These are phyloP conservation scores for Kodamaea leandrae DNA, from an alignment of 805 yeast species.

Conservation along the genomic window DNA sequence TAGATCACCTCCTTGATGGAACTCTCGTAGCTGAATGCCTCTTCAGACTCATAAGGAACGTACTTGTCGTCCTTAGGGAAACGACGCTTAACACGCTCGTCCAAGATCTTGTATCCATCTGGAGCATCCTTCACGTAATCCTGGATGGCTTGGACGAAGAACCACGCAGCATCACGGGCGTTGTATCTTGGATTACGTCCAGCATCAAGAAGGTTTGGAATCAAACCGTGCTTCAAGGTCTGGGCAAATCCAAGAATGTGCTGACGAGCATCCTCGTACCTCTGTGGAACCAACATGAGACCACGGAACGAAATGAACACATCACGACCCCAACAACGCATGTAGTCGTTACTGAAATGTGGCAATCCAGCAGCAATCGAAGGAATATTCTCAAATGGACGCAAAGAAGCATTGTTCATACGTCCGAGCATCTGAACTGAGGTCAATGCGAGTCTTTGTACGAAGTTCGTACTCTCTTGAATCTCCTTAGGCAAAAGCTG, in stretches of 20 bases:
- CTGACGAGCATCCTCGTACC: constrained; percentile 72
- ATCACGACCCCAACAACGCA: constrained; percentile 99
- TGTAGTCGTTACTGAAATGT: constrained; percentile 83
- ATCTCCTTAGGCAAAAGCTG: constrained; percentile 51
- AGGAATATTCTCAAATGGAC: constrained; percentile 61
- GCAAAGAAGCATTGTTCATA: constrained; percentile 70
- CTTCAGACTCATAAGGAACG: constrained; percentile 62
- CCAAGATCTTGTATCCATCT: constrained; percentile 61
- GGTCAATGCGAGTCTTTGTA: constrained; percentile 74
- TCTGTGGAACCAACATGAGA: constrained; percentile 68
- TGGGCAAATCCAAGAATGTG: constrained; percentile 87
- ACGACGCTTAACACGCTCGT: constrained; percentile 73
- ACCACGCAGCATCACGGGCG: constrained; percentile 98
- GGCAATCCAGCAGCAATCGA: constrained; percentile 96
- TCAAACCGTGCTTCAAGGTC: constrained; percentile 90
- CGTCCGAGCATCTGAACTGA: constrained; percentile 84
- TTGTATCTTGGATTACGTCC: constrained; percentile 93
- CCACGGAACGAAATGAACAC: constrained; percentile 89
- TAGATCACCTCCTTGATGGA: constrained; percentile 73
- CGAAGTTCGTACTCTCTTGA: constrained; percentile 64
- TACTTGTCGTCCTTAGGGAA: constrained; percentile 87
- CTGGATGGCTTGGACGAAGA: constrained; percentile 83
- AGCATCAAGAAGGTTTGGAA: constrained; percentile 89
- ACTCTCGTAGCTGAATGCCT: constrained; percentile 71
- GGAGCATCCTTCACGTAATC: constrained; percentile 73